These are phyloP conservation scores for Calamus simplicifolius DNA, from an alignment of 176 grass and related monocot species.

Conservation along the genomic window DNA sequence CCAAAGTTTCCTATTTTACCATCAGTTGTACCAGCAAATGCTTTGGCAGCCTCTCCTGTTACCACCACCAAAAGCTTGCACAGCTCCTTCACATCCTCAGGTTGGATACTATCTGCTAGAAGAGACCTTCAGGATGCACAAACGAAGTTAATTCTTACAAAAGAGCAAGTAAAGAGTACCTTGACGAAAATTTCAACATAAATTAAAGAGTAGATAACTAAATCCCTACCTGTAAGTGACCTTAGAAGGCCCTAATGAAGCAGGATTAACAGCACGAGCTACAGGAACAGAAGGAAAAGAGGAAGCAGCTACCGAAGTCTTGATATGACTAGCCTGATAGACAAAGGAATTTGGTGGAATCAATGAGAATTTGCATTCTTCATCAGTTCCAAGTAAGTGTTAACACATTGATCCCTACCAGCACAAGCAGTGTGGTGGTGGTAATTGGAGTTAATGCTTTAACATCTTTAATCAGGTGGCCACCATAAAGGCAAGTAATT, in stretches of 20 bases:
- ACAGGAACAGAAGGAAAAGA: slow-evolving; percentile 35
- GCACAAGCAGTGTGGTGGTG: too few species aligned
- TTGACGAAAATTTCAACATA: slow-evolving; percentile 11
- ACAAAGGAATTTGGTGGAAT: background rate
- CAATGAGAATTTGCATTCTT: too few species aligned
- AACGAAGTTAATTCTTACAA: slow-evolving; percentile 3
- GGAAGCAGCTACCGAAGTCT: slow-evolving; percentile 22
- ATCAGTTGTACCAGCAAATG: slow-evolving; percentile 49
- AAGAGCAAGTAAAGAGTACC: slow-evolving; percentile 5
- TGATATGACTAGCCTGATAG: slow-evolving; percentile 44
- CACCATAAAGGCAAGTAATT: too few species aligned
- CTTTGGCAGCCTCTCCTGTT: slow-evolving; percentile 57
- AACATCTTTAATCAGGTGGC: too few species aligned
- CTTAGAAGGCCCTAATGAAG: slow-evolving; percentile 54
- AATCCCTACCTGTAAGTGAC: slow-evolving; percentile 74
- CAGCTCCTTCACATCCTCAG: slow-evolving; percentile 68
- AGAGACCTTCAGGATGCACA: slow-evolving; percentile 53
- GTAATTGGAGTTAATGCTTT: too few species aligned
- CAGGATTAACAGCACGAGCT: slow-evolving; percentile 35
- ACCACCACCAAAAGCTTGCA: slow-evolving; percentile 79
- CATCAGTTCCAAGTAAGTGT: too few species aligned
- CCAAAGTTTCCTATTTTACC: slow-evolving; percentile 3
- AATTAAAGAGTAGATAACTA: slow-evolving; percentile 6
- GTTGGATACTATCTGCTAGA: slow-evolving; percentile 82
- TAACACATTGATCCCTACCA: too few species aligned